Percentiles rank a stretch among this genome's conserved stretches.
These are phyloP conservation scores for Barnettozyma salicaria DNA, from an alignment of 805 yeast species.

Conservation along the genomic window DNA sequence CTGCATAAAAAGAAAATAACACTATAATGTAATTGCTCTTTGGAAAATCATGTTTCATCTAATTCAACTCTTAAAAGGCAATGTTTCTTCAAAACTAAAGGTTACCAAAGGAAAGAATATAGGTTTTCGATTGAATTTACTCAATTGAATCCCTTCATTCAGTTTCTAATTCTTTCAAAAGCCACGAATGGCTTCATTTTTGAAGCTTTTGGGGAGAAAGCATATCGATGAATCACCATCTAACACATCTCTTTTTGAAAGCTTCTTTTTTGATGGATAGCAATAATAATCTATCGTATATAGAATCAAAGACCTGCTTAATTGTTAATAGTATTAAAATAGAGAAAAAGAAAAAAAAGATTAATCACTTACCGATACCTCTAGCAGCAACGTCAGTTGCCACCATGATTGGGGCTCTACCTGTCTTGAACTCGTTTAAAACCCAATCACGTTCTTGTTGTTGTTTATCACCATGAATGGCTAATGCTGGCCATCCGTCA, in stretches of 20 bases:
- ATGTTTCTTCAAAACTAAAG: neutral
- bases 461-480: conserved; percentile 97
- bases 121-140: too few relatives aligned
- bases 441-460: conserved; percentile 99
- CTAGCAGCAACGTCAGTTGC: conserved; percentile 99
- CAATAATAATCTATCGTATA: conserved; percentile 3
- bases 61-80: conserved; percentile 4
- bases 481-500: conserved; percentile 98
- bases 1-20: too few relatives aligned
- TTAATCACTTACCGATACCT: conserved; percentile 89
- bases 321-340: conserved; percentile 17
- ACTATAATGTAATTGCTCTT: too few relatives aligned
- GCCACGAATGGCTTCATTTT: conserved; percentile 7
- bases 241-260: neutral
- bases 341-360: conserved; percentile 5
- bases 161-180: neutral
- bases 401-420: conserved; percentile 94
- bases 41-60: too few relatives aligned
- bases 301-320: conserved; percentile 20
- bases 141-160: too few relatives aligned
- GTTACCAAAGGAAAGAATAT: conserved; percentile 5
- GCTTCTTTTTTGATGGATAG: too few relatives aligned
- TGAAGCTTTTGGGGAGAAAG: neutral
- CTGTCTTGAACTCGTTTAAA: conserved; percentile 82
- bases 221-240: conserved; percentile 7